phyloP scores from a whole-genome alignment of 2,329 filamentous ascomycete species.

The Fusarium tricinctum region DNA sequence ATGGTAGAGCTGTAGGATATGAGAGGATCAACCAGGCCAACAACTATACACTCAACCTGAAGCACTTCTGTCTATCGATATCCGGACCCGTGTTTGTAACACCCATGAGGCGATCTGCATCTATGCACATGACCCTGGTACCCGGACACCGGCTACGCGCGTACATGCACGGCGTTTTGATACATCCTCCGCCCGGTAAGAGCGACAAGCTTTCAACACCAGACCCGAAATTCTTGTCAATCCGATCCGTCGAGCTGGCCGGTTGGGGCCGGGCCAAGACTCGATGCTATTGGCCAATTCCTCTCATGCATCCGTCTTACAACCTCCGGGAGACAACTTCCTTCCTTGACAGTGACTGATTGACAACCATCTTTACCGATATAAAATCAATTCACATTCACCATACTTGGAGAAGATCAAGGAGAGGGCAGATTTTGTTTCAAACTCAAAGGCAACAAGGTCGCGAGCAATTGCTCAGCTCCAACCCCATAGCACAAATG shows the following conservation, averaged over 20 bases:
- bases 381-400: neutral
- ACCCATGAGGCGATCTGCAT: conserved; percentile 6
- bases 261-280: conserved; percentile 32
- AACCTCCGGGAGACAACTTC: conserved; percentile 21
- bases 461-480: conserved; percentile 5
- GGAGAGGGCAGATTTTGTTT: conserved; percentile 12
- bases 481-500: conserved; percentile 12
- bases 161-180: conserved; percentile 5
- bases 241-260: conserved; percentile 20
- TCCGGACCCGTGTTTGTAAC: neutral
- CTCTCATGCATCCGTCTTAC: conserved; percentile 1
- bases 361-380: neutral
- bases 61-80: neutral
- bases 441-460: conserved; percentile 3
- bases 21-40: neutral
- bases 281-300: conserved; percentile 28
- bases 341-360: neutral
- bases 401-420: neutral
- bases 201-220: neutral
- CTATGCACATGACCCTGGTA: neutral
- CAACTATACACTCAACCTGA: neutral
- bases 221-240: conserved; percentile 16
- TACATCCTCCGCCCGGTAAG: conserved; percentile 5
- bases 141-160: neutral
- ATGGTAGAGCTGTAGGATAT: neutral